Base-by-base conservation (phyloP, 441 rosid genomes). In the Iberis amara region DNA sequence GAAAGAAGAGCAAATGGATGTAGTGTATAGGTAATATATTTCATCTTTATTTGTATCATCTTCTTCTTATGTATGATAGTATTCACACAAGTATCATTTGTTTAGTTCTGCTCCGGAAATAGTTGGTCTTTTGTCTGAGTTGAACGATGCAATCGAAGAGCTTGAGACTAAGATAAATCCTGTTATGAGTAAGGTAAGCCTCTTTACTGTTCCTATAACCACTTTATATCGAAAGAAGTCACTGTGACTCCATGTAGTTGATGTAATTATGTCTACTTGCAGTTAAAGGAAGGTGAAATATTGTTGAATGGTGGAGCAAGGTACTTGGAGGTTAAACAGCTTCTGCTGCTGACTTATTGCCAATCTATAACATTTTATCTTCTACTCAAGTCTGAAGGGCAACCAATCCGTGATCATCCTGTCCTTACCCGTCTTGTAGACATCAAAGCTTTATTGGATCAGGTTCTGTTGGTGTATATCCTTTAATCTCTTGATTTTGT, bases 361-460 rank as follows among this genome's bases (percentile, higher is more conserved):
- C 95, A 88, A 71, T 79, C 89, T 38, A 86, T 86, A 62, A 68
- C 88, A n/a, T 86, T 86, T 73, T 88, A 86, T 78, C 79, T 87
- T 58, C 90, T 91, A 62, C 89, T 88, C 62, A 92, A 88, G 72
- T 80, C 94, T 30, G 92, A 88, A 69, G 98, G 94, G 57, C 86
- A 76, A 54, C 73, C 85, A 28, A 81, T 86, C 59, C 80, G 78
- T 68, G 94, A 89, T 59, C 98, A 88, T 71, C 95, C 95, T 7
- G 81, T 88, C 46, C 82, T 88, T 48, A 77, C 77, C 57, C 91
- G 85, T 52, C 88, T 88, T 54, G 79, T 88, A 36, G 91, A 80
- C 73, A 69, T 85, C 73, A 83, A 79, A 66, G 62, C 69, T 43
- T 76, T 89, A 59, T 61, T 85, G 58, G 89, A 83, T 57, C 78